Evolutionary conservation across 2,329 filamentous ascomycete genomes (phyloP).

Genomic region (Aspergillus ustus): DNA sequence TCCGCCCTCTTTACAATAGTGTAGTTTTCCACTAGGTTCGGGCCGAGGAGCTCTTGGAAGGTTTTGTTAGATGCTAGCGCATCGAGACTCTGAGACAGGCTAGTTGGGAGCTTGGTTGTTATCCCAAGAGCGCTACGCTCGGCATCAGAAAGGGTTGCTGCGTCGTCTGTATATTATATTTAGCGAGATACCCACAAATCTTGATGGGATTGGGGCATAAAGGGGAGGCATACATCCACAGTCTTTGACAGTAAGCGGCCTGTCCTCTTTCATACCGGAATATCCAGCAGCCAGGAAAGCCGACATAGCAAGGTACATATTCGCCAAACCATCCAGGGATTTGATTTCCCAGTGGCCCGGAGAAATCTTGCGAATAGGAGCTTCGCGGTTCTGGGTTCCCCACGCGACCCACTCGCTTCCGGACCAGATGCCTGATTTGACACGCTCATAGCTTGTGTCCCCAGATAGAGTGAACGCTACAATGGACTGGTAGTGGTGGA

Average conservation of each 20-base stretch:
- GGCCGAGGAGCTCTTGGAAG: conserved; percentile 36
- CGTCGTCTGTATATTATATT: conserved; percentile 33
- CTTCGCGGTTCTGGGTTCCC: conserved; percentile 81
- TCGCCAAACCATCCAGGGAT: conserved; percentile 77
- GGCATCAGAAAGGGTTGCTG: conserved; percentile 35
- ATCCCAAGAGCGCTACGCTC: conserved; percentile 43
- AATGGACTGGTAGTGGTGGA: conserved; percentile 69
- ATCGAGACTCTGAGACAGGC: conserved; percentile 39
- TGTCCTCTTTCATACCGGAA: conserved; percentile 52
- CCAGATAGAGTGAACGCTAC: conserved; percentile 71
- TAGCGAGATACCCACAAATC: background rate
- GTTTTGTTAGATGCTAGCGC: conserved; percentile 35
- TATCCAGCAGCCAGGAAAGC: conserved; percentile 66
- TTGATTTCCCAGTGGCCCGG: conserved; percentile 78
- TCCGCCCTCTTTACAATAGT: conserved; percentile 41
- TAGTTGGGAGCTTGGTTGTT: conserved; percentile 40
- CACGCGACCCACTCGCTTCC: conserved; percentile 79
- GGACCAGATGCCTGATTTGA: conserved; percentile 72
- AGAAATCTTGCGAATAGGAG: conserved; percentile 70
- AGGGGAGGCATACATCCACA: conserved; percentile 35
- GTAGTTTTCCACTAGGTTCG: conserved; percentile 33
- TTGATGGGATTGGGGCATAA: background rate
- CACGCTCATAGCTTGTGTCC: conserved; percentile 69
- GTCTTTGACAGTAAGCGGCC: conserved; percentile 36
- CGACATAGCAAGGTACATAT: conserved; percentile 72